Base-by-base conservation (phyloP, 306 rosid species). In the Vigna reflexopilosa region DNA sequence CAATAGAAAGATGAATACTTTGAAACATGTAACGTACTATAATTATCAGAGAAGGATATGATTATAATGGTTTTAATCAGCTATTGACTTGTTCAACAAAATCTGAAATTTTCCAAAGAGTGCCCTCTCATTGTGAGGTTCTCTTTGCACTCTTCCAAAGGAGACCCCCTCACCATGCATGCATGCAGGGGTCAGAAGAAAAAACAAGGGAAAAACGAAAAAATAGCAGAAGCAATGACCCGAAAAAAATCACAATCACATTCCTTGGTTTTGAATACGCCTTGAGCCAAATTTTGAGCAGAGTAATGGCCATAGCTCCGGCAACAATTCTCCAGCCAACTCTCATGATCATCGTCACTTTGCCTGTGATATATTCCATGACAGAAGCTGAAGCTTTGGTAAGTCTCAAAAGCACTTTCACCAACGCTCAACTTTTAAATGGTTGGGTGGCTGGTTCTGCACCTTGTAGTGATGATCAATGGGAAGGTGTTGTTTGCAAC, bases 351-450 rank as follows among this genome's bases (percentile, higher is more conserved):
- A 22, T 83, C 13, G 36, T 81, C 9, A 5, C 65, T 3, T 67
- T 70, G 52, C 71, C 83, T 0, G 48, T 55, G 38, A 30, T 77
- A n/a, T 36, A 22, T 86, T 84, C 94, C 1, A 15, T 85, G 62
- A 45, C 86, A 22, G 94, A 92, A 45, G 52, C 86, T 1, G 91
- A 92, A 63, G 93, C 97, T 1, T 74, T 92, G 82, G 38, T 92
- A 22, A 83, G 57, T 34, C 80, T 92, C 72, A 92, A 90, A 64
- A 67, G 30, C 2, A 85, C 93, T 1, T 86, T 92, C 10, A 74
- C 89, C 6, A 74, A 87, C 15, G 52, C 83, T 1, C 38, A 28
- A n/a, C 77, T 86, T 16, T 84, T 90, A 28, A 20, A 26, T 10
- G 77, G 74, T 56, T 92, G 97, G 97, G 79, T 81, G 11, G 36